Evolutionary conservation across 2,329 filamentous ascomycete species (phyloP), one percentile per base, ranked within the genome.

Genomic region (Scortechinia acanthostroma): DNA sequence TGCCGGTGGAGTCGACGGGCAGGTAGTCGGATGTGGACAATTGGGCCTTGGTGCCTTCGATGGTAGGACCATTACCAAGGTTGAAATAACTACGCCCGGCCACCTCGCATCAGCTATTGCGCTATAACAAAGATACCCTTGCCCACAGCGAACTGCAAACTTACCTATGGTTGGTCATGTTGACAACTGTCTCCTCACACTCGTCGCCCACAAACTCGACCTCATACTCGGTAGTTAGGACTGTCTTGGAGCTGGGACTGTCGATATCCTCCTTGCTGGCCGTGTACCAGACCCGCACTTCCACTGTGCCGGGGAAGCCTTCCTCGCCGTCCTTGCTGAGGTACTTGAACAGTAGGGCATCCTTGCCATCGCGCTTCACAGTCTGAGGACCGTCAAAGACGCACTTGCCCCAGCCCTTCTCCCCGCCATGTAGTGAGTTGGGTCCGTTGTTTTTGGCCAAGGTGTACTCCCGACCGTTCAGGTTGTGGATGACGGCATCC

Each of bases 131-230:
- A 6, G 20, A 21, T 22, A 46, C 19, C 42, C 25, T 23, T 22
- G 33, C 3, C 4, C 21, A 17, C 43, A 45, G 21, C 43, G 13
- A 13, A 42, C 42, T 3, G 45, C 21, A n/a, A n/a, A n/a, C 70
- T 53, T 64, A 89, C 86, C 88, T 94, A 70, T 98, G 91, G 69
- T 97, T 98, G 43, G 93, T 97, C 67, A 97, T 77, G 66, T 91
- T 94, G 61, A 97, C 78, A 35, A 83, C 83, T 0, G 91, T 97
- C 73, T 96, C 91, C n/a, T 91, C 82, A 13, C 35, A 40, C 35
- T 83, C 84, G 43, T 86, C 83, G 2, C 77, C 83, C 2, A 89
- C 74, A 42, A 97, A 73, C 62, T 88, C 80, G 17, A 86, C 90
- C 70, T 95, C 87, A 60, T 94, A 97, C 63, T 97, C 93, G 43